A percentile compares a stretch with the other conserved stretches of the same genome.
Conservation (phyloP, 2,329 filamentous ascomycete species). For the Aspergillus candidus region DNA sequence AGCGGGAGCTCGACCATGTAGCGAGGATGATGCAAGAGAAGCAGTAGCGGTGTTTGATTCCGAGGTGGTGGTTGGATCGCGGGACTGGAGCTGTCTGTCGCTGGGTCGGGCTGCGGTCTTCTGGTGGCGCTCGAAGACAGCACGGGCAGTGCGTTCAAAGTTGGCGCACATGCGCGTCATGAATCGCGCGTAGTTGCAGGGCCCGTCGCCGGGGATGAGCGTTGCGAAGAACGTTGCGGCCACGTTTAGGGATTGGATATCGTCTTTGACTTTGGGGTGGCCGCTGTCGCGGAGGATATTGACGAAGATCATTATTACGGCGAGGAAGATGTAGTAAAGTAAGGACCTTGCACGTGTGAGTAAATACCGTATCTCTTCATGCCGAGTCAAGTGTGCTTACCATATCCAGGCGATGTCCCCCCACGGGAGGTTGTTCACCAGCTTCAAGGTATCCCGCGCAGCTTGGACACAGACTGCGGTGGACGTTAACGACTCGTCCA, state of each 20-base stretch:
- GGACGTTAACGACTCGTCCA: conserved; percentile 82
- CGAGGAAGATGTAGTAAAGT: conserved; percentile 88
- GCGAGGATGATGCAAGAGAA: conserved; percentile 1
- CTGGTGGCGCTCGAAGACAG: conserved; percentile 81
- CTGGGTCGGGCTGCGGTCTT: conserved; percentile 50
- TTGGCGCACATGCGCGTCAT: conserved; percentile 87
- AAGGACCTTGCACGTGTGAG: conserved; percentile 55
- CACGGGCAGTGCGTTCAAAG: conserved; percentile 83
- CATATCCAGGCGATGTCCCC: conserved; percentile 90
- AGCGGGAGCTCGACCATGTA: not conserved
- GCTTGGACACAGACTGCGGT: conserved; percentile 82
- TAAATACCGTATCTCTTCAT: not conserved
- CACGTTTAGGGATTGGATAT: conserved; percentile 77
- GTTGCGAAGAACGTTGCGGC: conserved; percentile 85
- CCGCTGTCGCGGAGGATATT: conserved; percentile 89
- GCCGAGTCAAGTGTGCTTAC: conserved; percentile 47
- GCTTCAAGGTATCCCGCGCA: conserved; percentile 78
- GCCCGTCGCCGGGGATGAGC: conserved; percentile 68
- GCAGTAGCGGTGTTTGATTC: conserved; percentile 5
- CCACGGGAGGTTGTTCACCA: conserved; percentile 90
- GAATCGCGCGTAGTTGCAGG: conserved; percentile 76
- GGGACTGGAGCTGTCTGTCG: conserved; percentile 19
- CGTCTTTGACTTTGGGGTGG: conserved; percentile 72
- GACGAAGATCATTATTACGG: conserved; percentile 84
- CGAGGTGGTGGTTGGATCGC: conserved; percentile 4